Evolutionary conservation across 768 basidiomycete genomes (phyloP), one percentile per base, ranked within the genome.

Genomic region (Auricularia sp.): DNA sequence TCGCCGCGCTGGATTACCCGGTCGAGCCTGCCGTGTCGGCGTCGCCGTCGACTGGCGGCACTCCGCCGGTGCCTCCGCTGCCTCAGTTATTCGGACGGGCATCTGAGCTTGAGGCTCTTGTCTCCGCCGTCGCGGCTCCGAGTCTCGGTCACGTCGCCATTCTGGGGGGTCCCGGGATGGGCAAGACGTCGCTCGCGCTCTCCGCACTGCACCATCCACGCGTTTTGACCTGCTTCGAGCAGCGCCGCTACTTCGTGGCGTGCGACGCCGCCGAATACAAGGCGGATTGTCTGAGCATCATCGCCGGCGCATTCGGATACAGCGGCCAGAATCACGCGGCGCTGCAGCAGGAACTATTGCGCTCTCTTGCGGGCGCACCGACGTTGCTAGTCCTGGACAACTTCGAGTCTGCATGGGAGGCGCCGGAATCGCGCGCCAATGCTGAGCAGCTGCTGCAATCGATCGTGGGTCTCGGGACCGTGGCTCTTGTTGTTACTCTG

Each of bases 141-240:
- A 18, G 21, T 29, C 29, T 29, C 29, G 39, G 39, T 7, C 65
- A 18, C 34, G 62, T 64, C 63, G 67, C 62, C 59, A 66, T 73
- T 59, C 66, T 73, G 36, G 73, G 73, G 4, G 42, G 64, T 2
- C 78, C 77, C 3, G 78, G 78, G 11, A 77, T 78, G 67, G 77
- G 78, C 14, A 79, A 79, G 68, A 78, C 78, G 3, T 70, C 76
- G 3, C 66, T 75, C 36, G 76, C 78, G 1, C 71, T 77, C 10
- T 72, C 74, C 2, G 72, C 77, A 21, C 70, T 74, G 39, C 68
- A 75, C 36, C 66, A 72, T 36, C 33, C 66, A 14, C 58, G 63
- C 11, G 65, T 77, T 6, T 64, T 68, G 24, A 47, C 67, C 2
- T 67, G 58, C 3, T 77, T 76, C 11, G 63, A 67, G 29, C 5